These are phyloP conservation scores for Trebouxia sp. DNA, from an alignment of 139 green algal genomes.

Conservation along the genomic window DNA sequence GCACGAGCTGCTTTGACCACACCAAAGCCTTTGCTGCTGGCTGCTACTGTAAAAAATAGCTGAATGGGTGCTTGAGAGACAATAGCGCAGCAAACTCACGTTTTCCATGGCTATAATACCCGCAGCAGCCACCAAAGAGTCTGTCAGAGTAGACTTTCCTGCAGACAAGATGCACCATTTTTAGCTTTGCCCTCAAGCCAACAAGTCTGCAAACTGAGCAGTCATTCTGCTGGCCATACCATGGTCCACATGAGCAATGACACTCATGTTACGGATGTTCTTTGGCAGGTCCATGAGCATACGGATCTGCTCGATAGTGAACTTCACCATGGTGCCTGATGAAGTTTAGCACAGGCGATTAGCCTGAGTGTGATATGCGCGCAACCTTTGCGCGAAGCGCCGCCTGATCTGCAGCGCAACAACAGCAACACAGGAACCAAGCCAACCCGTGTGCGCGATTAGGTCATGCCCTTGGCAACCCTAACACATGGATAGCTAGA, in stretches of 20 bases:
- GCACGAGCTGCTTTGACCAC: neutral
- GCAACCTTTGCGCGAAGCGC: neutral
- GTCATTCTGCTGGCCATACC: constrained; percentile 50
- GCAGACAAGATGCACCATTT: constrained; percentile 1
- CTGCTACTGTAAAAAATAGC: neutral
- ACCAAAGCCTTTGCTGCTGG: no score
- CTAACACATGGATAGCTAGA: no score
- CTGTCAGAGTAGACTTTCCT: constrained; percentile 95
- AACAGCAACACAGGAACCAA: no score
- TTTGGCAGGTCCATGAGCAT: constrained; percentile 88
- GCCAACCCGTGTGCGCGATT: neutral
- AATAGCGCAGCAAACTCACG: no score
- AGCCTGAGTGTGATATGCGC: constrained; percentile 1
- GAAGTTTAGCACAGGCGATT: neutral
- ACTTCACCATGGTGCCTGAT: constrained; percentile 56
- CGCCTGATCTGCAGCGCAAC: neutral
- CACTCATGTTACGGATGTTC: constrained; percentile 87
- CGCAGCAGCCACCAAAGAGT: constrained; percentile 97
- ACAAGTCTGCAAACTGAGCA: no score
- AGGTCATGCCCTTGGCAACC: neutral
- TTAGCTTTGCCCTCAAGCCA: no score
- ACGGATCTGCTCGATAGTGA: constrained; percentile 80
- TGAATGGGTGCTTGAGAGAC: neutral
- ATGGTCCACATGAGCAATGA: constrained; percentile 94
- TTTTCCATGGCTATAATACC: constrained; percentile 98